Evolutionary conservation across 805 yeast species (phyloP).

Genomic region (Ogataea haglerorum): DNA sequence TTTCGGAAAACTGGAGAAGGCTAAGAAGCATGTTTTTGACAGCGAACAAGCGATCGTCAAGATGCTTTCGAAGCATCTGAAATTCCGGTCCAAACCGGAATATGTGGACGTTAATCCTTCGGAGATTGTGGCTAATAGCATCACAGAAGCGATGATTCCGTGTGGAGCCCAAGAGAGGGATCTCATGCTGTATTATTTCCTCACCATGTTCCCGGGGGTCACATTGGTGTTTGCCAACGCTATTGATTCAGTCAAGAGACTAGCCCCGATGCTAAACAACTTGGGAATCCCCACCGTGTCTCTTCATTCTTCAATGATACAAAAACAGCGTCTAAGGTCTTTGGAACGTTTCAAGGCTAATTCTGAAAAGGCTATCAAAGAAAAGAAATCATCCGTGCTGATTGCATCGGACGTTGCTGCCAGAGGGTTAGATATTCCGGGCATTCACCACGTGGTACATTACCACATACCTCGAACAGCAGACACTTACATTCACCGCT

Average conservation of each 20-base stretch:
- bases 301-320: conserved; percentile 92
- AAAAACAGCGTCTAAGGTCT: conserved; percentile 83
- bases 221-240: conserved; percentile 91
- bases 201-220: conserved; percentile 81
- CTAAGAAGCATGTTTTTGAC: conserved; percentile 37
- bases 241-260: conserved; percentile 89
- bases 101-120: conserved; percentile 86
- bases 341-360: conserved; percentile 73
- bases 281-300: conserved; percentile 67
- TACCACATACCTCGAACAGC: conserved; percentile 94
- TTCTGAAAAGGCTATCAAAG: conserved; percentile 31
- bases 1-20: conserved; percentile 65
- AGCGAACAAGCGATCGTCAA: conserved; percentile 55
- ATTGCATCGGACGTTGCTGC: conserved; percentile 98
- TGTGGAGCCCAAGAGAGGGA: conserved; percentile 91
- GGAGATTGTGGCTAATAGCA: conserved; percentile 67
- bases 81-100: conserved; percentile 63
- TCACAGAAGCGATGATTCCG: conserved; percentile 85
- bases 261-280: conserved; percentile 70
- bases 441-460: conserved; percentile 90
- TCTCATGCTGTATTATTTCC: conserved; percentile 81
- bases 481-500: conserved; percentile 90
- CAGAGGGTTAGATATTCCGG: conserved; percentile 90
- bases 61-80: conserved; percentile 63
- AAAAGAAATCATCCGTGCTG: conserved; percentile 58